Evolutionary conservation across 345 rosid genomes (phyloP), one percentile per base, ranked within the genome.

Genomic region (Eucalyptus dawsonii): DNA sequence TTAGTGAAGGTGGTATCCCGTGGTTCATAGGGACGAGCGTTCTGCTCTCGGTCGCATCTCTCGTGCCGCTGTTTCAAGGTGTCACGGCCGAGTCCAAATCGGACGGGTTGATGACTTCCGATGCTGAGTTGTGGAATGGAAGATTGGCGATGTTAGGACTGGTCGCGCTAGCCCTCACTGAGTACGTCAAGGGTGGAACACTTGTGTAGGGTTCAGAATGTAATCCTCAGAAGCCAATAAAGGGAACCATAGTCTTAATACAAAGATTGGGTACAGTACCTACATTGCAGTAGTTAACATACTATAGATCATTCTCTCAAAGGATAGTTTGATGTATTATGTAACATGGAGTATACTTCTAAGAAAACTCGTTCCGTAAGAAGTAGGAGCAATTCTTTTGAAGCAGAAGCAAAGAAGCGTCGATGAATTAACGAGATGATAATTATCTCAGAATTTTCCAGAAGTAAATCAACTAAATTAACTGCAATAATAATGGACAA

Each of bases 61-160:
- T 97, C 65, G 89, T 96, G 13, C 98, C 97, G 0, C 50, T 95
- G 24, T 92, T 92, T 62, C 89, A 89, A 88, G 97, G 99, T 3
- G 94, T 95, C 5, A 90, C 93, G 14, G 97, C 4, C 0, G 97
- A 97, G 93, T 94, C 98, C 0, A 91, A 89, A 50, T 94, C 98
- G 2, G 87, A 93, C 0, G 98, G 95, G 45, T 3, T 95, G 10
- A 95, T 95, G 98, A 96, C 98, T 1, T 95, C 98, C 16, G 94
- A 95, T 86, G 97, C 98, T 5, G 98, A 96, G 93, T 72, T 95
- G 9, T 94, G 95, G 98, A 96, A 96, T 69, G 97, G 98, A 0
- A 95, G 98, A 34, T 89, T 97, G 2, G 98, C 98, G 0, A 94
- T 97, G 98, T 86, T 95, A 21, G 98, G 98, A 50, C 89, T 96